These are phyloP conservation scores for Botrytis porri DNA, from an alignment of 2,329 filamentous ascomycete species.

Conservation along the genomic window DNA sequence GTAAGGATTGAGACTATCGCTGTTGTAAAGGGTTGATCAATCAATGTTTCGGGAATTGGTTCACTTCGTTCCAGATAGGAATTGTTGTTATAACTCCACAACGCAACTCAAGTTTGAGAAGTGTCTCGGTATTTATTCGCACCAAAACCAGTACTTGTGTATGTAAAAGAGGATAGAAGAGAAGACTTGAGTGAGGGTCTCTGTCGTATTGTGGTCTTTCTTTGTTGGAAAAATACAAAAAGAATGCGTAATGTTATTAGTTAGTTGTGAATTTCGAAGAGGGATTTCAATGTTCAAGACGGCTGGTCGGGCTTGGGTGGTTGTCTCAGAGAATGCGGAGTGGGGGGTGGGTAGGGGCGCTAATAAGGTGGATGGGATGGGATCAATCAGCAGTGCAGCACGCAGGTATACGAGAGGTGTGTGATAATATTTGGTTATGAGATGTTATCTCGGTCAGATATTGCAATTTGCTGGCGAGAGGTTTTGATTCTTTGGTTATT, in stretches of 20 bases:
- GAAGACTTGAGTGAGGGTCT: not conserved
- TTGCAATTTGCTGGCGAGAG: not conserved
- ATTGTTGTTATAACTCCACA: constrained; percentile 5
- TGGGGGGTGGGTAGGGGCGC: constrained; percentile 10
- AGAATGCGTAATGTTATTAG: not conserved
- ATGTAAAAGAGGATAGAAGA: not conserved
- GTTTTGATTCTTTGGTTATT: not conserved
- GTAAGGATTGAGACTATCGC: not conserved
- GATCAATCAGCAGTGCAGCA: not conserved
- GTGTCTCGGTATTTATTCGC: not conserved
- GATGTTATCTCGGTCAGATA: not conserved
- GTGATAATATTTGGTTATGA: not conserved
- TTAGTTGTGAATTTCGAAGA: not conserved
- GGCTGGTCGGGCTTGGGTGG: not conserved
- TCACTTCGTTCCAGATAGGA: not conserved
- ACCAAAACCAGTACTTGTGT: not conserved
- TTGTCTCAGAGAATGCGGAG: constrained; percentile 20
- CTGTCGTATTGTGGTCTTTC: not conserved
- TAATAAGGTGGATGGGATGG: not conserved
- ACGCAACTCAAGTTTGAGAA: constrained; percentile 12
- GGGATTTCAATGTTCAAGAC: not conserved
- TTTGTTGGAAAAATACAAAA: not conserved
- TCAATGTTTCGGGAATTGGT: constrained; percentile 17
- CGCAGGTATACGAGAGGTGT: not conserved
- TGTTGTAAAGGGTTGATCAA: not conserved